Base-by-base conservation (phyloP, 2,329 filamentous ascomycete species). In the Hymenoscyphus occultus region DNA sequence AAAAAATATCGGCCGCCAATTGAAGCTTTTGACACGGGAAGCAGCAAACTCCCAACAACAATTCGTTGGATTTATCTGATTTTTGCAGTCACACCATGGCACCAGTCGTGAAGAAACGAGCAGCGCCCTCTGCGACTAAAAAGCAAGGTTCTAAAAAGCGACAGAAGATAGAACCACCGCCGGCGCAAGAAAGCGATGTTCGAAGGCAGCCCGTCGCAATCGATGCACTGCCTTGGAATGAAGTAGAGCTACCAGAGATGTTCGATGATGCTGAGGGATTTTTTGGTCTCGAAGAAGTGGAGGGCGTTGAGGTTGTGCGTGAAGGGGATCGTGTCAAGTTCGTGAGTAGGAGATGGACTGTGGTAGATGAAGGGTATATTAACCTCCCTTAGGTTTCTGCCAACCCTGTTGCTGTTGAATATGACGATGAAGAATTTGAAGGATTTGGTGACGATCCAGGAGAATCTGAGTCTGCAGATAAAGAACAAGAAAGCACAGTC, bases 211-310 rank as follows among this genome's bases (percentile, higher is more conserved):
- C 79, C 1, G 78, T 84, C 28, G 78, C 80, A 56, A 77, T 81
- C 39, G 77, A 82, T 68, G 77, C 82, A 1, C 77, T 89, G 56
- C 76, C 78, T 75, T 89, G 86, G 86, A 80, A 84, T 71, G 76
- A 80, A 48, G 80, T 84, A 12, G 81, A 86, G 22, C 86, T 95
- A 3, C 91, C 92, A 6, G 90, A 93, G 74, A 87, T 90, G 74
- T 82, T 93, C 71, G 88, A 94, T 57, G 92, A 97, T 78, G 91
- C 91, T n/a, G 93, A 96, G 69, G 95, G 95, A 0, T 97, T 99
- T 76, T 96, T 89, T 72, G 93, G 91, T 0, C 80, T 99, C 1
- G 93, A 99, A 73, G 93, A 98, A 73, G 89, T 98, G 58, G 91
- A 96, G 16, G 92, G 91, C 61, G 91, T 99, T 1, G 91, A 97